phyloP scores from a whole-genome alignment of 2,329 filamentous ascomycete species.

The Leptodontidium sp. region DNA sequence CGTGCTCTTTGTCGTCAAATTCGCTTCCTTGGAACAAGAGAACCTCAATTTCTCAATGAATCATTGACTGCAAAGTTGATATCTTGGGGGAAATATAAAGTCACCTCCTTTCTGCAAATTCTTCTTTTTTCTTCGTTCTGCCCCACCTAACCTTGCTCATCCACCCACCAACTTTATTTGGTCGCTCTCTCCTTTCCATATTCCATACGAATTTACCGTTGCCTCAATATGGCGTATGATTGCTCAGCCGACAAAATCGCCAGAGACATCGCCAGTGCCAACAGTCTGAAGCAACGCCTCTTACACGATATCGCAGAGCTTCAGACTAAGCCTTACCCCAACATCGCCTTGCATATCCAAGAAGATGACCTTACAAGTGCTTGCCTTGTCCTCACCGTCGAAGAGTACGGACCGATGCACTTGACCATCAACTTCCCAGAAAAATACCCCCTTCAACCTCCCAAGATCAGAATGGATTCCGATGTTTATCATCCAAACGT shows the following conservation, averaged over 20 bases:
- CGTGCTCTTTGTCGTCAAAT: neutral
- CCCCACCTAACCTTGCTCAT: neutral
- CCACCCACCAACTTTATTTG: neutral
- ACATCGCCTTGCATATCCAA: conserved; percentile 52
- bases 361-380: conserved; percentile 49
- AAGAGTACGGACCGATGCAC: conserved; percentile 52
- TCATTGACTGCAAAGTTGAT: conserved; percentile 6
- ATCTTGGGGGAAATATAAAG: neutral
- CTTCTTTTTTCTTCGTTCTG: neutral
- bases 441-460: conserved; percentile 52
- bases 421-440: conserved; percentile 50
- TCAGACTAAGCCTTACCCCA: conserved; percentile 55
- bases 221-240: neutral
- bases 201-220: neutral
- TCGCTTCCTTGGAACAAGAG: neutral
- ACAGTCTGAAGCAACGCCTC: conserved; percentile 43
- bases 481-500: conserved; percentile 56
- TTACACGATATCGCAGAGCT: conserved; percentile 57
- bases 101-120: neutral
- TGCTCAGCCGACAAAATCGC: neutral
- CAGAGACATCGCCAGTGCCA: conserved; percentile 14
- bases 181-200: neutral
- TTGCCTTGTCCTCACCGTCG: conserved; percentile 55
- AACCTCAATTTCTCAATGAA: neutral
- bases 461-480: conserved; percentile 52